These are phyloP conservation scores for Amylocarpus encephaloides DNA, from an alignment of 2,329 filamentous ascomycete genomes.

Conservation along the genomic window DNA sequence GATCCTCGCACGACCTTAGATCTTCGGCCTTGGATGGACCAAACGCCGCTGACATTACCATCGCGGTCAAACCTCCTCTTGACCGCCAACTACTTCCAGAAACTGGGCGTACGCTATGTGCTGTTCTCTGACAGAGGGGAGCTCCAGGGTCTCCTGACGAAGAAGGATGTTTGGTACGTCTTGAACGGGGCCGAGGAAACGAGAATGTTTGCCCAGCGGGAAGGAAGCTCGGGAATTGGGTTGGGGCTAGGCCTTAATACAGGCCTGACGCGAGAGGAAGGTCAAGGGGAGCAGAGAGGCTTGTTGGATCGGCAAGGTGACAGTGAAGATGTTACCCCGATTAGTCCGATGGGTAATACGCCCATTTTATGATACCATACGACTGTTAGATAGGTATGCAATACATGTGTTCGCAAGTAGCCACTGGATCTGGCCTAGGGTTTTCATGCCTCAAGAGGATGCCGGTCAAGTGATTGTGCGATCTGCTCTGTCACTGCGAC, in stretches of 20 bases:
- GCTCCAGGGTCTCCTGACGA: conserved; percentile 81
- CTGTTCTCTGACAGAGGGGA: conserved; percentile 78
- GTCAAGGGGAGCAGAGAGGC: conserved; percentile 38
- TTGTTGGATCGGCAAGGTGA: conserved; percentile 36
- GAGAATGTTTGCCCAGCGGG: conserved; percentile 33
- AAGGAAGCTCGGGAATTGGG: conserved; percentile 24
- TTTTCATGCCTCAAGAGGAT: neutral
- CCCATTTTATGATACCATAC: conserved; percentile 23
- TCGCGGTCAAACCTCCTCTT: conserved; percentile 71
- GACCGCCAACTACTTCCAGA: conserved; percentile 90
- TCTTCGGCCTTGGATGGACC: conserved; percentile 96
- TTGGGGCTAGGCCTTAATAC: conserved; percentile 26
- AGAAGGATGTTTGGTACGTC: conserved; percentile 96
- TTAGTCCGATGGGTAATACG: conserved; percentile 16
- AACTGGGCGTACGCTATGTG: conserved; percentile 84
- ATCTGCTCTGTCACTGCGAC: too few relatives aligned
- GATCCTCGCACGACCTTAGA: conserved; percentile 76
- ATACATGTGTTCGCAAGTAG: neutral
- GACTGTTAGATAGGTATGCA: neutral
- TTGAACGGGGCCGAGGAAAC: conserved; percentile 70
- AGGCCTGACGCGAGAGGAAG: conserved; percentile 36
- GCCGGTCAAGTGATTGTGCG: neutral
- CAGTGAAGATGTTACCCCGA: conserved; percentile 14
- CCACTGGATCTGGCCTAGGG: neutral
- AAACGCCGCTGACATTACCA: conserved; percentile 88